Evolutionary conservation across 495 filamentous ascomycete genomes (phyloP).

Genomic region (Podospora anserina): DNA sequence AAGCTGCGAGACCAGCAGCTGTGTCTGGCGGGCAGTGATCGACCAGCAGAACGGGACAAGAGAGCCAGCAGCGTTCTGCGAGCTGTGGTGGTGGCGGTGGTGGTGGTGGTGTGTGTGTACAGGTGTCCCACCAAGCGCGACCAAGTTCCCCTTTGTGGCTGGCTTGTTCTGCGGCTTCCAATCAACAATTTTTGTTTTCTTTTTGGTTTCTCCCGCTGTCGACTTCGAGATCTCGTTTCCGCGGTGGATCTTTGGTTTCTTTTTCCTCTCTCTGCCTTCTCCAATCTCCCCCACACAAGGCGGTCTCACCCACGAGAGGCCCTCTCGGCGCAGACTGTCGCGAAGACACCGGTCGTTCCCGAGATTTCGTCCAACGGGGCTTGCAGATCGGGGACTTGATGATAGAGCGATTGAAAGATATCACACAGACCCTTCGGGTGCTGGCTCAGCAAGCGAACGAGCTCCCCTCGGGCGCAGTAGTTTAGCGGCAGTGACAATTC

Average conservation of each 20-base stretch:
- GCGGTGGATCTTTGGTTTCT: slow-evolving; percentile 4
- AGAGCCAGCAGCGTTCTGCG: not conserved
- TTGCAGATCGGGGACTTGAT: slow-evolving; percentile 30
- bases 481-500: slow-evolving; percentile 19
- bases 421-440: slow-evolving; percentile 25
- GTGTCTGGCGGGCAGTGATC: slow-evolving; percentile 30
- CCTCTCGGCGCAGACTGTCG: slow-evolving; percentile 15
- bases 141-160: slow-evolving; percentile 10
- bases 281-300: slow-evolving; percentile 9
- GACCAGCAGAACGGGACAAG: slow-evolving; percentile 24
- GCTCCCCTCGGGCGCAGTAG: slow-evolving; percentile 9
- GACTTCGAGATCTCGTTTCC: not conserved
- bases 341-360: slow-evolving; percentile 16
- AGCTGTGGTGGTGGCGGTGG: not conserved
- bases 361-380: slow-evolving; percentile 20
- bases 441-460: slow-evolving; percentile 21
- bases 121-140: slow-evolving; percentile 9
- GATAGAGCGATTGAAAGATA: slow-evolving; percentile 29
- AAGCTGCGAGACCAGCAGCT: slow-evolving; percentile 30
- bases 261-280: slow-evolving; percentile 8
- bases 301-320: slow-evolving; percentile 13
- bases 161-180: slow-evolving; percentile 9
- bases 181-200: slow-evolving; percentile 7
- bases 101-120: not conserved
- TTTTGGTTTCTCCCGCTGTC: not conserved